Evolutionary conservation across 768 basidiomycete species (phyloP), one percentile per base, ranked within the genome.

Genomic region (Tricholoma furcatifolium): DNA sequence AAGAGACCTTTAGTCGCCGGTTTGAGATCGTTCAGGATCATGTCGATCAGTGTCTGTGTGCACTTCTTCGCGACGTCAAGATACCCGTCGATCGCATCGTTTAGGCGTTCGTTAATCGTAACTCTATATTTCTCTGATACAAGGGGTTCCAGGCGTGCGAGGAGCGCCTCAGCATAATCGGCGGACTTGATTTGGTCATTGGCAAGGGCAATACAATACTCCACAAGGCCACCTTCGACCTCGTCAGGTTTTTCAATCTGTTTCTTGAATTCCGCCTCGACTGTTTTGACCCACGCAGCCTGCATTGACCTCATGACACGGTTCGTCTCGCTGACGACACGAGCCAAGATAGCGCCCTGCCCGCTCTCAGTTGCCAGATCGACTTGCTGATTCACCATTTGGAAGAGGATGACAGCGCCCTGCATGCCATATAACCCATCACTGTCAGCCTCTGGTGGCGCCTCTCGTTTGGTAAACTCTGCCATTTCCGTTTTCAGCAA

Each of bases 131-230:
- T 98, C 64, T 90, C 87, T 8, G 90, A 93, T 4, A 98, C 95
- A 43, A 98, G 82, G 1, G 89, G 84, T 70, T 98, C 96, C 21
- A 98, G 73, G 24, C 96, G 85, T 9, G 78, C 84, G 20, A 91
- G 82, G 2, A 98, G 78, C 2, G 87, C 82, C 71, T 98, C 97
- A 15, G 89, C 84, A 62, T 88, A 95, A 67, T 98, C 95, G 10
- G 96, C 97, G 10, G 87, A 91, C 70, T 95, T 95, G 72, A 98
- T 85, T 70, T 96, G 94, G 72, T 98, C 97, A 71, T 98, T 98
- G 49, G 95, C 95, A 23, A 98, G 82, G 12, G 95, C 96, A 64
- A 98, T 92, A 65, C 89, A 85, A 70, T 98, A 98, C 71, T 98
- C 96, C 49, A 93, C 93, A 36, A 99, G 74, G 1, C 97, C 97